Conservation (phyloP, 2,329 filamentous ascomycete genomes). For the Aspergillus udagawae region DNA sequence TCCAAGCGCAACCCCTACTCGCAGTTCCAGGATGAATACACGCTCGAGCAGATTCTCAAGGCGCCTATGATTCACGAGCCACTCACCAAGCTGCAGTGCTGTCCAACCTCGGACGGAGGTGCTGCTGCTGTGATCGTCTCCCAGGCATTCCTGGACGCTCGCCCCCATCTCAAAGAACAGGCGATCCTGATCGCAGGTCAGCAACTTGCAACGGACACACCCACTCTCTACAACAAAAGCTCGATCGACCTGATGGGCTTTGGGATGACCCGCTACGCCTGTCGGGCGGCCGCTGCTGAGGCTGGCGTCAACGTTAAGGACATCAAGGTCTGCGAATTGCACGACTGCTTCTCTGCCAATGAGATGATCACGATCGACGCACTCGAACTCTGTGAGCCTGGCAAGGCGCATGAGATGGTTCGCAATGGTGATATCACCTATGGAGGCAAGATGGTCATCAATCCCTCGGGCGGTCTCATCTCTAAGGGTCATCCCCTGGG, state of each 20-base stretch:
- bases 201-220: conserved; percentile 77
- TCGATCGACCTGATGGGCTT: conserved; percentile 87
- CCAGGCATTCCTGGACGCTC: conserved; percentile 78
- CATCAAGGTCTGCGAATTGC: conserved; percentile 81
- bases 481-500: conserved; percentile 94
- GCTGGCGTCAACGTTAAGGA: conserved; percentile 61
- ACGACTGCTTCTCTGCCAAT: conserved; percentile 96
- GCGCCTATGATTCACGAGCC: conserved; percentile 77
- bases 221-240: conserved; percentile 71
- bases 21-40: conserved; percentile 94
- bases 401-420: conserved; percentile 90
- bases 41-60: conserved; percentile 73
- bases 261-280: conserved; percentile 74
- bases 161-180: conserved; percentile 74
- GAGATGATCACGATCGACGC: conserved; percentile 90
- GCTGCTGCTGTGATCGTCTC: conserved; percentile 87
- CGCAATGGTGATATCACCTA: conserved; percentile 87
- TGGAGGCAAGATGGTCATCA: conserved; percentile 75
- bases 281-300: conserved; percentile 66
- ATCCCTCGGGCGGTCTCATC: conserved; percentile 90
- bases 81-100: conserved; percentile 97
- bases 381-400: conserved; percentile 70
- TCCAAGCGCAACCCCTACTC: conserved; percentile 91
- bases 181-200: conserved; percentile 90
- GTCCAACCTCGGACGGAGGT: conserved; percentile 88